Conservation (phyloP, 176 grass and related monocot species). For the Calamus simplicifolius region DNA sequence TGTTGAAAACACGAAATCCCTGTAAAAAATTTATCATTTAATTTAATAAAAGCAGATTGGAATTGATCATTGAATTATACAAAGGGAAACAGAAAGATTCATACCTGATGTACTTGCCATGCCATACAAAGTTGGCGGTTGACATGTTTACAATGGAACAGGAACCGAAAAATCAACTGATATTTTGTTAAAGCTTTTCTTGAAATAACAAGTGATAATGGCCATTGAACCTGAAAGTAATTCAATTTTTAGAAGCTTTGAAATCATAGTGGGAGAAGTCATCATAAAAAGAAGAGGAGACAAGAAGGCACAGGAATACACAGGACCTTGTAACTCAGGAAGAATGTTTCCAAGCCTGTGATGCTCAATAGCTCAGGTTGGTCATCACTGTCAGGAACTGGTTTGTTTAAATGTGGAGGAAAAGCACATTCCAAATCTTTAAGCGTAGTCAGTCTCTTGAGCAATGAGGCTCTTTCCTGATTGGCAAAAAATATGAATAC, state of each 20-base stretch:
- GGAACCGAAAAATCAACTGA: conserved; percentile 83
- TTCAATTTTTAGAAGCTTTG: too few relatives aligned
- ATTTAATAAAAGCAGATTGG: neutral
- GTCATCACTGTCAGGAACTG: conserved; percentile 36
- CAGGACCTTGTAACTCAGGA: conserved; percentile 78
- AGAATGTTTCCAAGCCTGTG: conserved; percentile 82
- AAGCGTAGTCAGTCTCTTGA: conserved; percentile 68
- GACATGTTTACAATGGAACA: conserved; percentile 98
- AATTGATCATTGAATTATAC: conserved; percentile 11
- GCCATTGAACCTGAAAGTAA: conserved; percentile 81
- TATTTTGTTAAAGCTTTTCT: conserved; percentile 93
- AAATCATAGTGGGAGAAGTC: too few relatives aligned
- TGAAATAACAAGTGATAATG: conserved; percentile 92
- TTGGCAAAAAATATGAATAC: conserved; percentile 21
- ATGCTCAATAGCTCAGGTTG: conserved; percentile 53
- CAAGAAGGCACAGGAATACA: conserved; percentile 8
- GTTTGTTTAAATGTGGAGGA: conserved; percentile 34
- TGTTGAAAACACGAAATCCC: conserved; percentile 68
- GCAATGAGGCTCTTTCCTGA: conserved; percentile 83
- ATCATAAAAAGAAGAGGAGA: neutral
- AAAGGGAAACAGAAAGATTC: conserved; percentile 7
- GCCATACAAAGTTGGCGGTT: conserved; percentile 74
- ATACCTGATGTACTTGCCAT: conserved; percentile 96
- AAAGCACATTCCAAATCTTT: conserved; percentile 62
- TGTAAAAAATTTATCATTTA: conserved; percentile 19